Evolutionary conservation across 2,329 filamentous ascomycete genomes (phyloP).

Genomic region (Coleophoma cylindrospora): DNA sequence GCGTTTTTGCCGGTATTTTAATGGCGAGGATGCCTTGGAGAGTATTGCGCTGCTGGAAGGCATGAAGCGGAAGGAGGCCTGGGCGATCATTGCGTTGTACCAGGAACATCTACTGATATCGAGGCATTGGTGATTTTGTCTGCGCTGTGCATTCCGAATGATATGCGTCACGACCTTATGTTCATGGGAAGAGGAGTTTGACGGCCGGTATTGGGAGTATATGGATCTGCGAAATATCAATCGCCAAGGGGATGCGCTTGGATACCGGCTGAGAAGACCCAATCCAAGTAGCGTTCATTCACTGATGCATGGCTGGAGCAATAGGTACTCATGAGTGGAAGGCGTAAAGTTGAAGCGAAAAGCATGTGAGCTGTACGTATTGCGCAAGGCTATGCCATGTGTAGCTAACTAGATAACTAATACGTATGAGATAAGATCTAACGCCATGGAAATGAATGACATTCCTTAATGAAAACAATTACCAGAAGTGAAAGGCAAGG

Average conservation of each 20-base stretch:
- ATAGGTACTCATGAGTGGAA: too few species aligned
- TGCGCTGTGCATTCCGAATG: not conserved
- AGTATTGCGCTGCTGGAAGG: conserved; percentile 81
- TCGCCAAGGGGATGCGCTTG: too few species aligned
- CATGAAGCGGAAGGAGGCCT: conserved; percentile 79
- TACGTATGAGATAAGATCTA: not conserved
- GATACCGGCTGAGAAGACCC: too few species aligned
- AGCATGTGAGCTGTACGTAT: too few species aligned
- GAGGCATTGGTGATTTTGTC: conserved; percentile 57
- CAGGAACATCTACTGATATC: conserved; percentile 63
- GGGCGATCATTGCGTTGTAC: conserved; percentile 59
- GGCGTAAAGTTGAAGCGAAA: too few species aligned
- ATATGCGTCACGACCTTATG: too few species aligned
- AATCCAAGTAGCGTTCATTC: too few species aligned
- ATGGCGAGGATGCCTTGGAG: conserved; percentile 80
- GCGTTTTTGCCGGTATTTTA: conserved; percentile 77
- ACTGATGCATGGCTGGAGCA: too few species aligned
- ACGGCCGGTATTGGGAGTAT: too few species aligned
- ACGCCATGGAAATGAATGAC: not conserved
- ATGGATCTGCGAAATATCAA: too few species aligned
- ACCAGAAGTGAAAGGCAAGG: conserved; percentile 12
- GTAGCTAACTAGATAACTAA: not conserved
- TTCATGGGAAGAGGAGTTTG: too few species aligned
- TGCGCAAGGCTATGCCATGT: too few species aligned
- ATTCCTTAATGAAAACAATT: conserved; percentile 1